Base-by-base conservation (phyloP, 495 filamentous ascomycete genomes). In the Penicillium nucicola region DNA sequence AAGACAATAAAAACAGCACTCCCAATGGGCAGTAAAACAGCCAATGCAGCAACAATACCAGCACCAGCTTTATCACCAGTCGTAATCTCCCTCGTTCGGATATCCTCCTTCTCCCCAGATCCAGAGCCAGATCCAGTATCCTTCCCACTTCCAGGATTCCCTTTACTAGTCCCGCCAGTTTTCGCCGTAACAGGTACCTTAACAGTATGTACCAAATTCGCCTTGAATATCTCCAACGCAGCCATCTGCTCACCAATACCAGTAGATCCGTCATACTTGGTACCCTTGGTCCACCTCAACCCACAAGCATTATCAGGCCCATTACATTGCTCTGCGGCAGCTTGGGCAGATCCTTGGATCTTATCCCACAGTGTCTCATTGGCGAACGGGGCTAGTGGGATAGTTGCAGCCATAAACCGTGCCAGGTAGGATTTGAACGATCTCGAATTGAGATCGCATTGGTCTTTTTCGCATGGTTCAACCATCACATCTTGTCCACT, bases 391-490 rank as follows among this genome's bases (percentile, higher is more conserved):
- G 81, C 86, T 18, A 90, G 56, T 56, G 85, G 77, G 12, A 82
- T 81, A 0, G 79, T 77, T 7, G 74, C 68, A 11, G 79, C 79
- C 61, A 92, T 74, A 84, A 87, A 92, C 28, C 89, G 86, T 34
- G 86, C 70, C 15, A 90, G 74, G 67, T 89, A 90, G 45, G 86
- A 85, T 72, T 91, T 92, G 82, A 89, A 93, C 48, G 83, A 87
- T 42, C 76, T 76, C 71, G 88, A 85, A 63, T 91, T 87, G 33
- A 78, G 76, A 47, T 85, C 81, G 68, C 86, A 89, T 14, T 59
- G 72, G 34, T 65, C 58, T 38, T 53, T 58, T 52, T 83, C 81
- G 62, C 80, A 83, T 28, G 77, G 67, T 59, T 90, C 85, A 42
- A 67, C 78, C 62, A 85, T 84, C 45, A 84, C 68, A 36, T 72